phyloP scores from a whole-genome alignment of 2,329 filamentous ascomycete species.

The Fusarium hainanense region DNA sequence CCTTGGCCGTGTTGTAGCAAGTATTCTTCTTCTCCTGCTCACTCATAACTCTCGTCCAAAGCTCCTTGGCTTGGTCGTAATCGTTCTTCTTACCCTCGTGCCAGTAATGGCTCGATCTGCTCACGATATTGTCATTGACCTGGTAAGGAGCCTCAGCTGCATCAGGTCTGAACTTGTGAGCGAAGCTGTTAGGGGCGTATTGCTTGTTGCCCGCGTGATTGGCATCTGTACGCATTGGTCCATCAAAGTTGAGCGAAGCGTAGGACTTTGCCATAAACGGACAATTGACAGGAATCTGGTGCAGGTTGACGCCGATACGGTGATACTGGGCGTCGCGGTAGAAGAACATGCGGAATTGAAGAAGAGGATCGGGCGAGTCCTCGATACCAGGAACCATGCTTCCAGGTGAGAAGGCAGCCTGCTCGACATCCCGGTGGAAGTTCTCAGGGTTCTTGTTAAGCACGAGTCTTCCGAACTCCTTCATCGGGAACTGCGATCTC shows the following conservation, averaged over 20 bases:
- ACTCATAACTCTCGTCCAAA: conserved; percentile 8
- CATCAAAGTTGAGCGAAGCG: conserved; percentile 7
- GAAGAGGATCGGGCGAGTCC: conserved; percentile 14
- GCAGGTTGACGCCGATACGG: neutral
- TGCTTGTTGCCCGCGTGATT: conserved; percentile 11
- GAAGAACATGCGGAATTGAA: conserved; percentile 18
- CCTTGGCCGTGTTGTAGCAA: conserved; percentile 7
- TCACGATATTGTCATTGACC: neutral
- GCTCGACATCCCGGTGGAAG: conserved; percentile 15
- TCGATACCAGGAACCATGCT: conserved; percentile 14
- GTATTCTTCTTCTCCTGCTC: conserved; percentile 11
- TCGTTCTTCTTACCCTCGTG: conserved; percentile 11
- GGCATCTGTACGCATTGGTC: neutral
- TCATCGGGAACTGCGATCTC: conserved; percentile 6
- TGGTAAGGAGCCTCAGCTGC: conserved; percentile 6
- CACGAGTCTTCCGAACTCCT: conserved; percentile 9
- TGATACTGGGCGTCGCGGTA: conserved; percentile 15
- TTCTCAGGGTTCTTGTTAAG: conserved; percentile 15
- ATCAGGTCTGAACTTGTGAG: conserved; percentile 10
- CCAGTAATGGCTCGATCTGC: neutral
- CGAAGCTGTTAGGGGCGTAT: conserved; percentile 1
- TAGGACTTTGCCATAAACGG: conserved; percentile 15
- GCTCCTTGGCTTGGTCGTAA: neutral
- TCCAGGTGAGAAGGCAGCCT: conserved; percentile 4
- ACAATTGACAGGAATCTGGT: conserved; percentile 10